Conservation (phyloP, 2,329 filamentous ascomycete species). For the Fulvia fulva region DNA sequence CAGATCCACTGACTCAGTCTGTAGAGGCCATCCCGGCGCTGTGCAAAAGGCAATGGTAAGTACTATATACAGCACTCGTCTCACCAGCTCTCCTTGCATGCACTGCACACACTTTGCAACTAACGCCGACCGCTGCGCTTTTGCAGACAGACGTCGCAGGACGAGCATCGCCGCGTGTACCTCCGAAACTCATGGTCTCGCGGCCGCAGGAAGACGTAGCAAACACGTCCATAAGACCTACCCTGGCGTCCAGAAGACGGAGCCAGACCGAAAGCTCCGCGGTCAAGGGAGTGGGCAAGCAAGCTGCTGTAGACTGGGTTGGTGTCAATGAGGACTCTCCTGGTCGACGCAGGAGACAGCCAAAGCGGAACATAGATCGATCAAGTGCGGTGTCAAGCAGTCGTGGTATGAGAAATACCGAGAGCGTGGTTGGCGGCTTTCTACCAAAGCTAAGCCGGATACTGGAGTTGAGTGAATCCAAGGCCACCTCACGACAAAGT, state of each 20-base stretch:
- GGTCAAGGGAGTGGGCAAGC: slow-evolving; percentile 17
- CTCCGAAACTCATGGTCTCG: slow-evolving; percentile 25
- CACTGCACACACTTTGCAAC: slow-evolving; percentile 12
- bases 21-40: slow-evolving; percentile 14
- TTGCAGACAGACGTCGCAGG: slow-evolving; percentile 18
- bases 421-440: slow-evolving; percentile 29
- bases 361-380: slow-evolving; percentile 11
- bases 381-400: slow-evolving; percentile 13
- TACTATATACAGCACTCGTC: slow-evolving; percentile 8
- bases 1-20: slow-evolving; percentile 20
- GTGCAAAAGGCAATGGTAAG: slow-evolving; percentile 25
- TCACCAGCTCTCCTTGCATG: slow-evolving; percentile 9
- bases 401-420: slow-evolving; percentile 12
- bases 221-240: slow-evolving; percentile 10
- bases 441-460: slow-evolving; percentile 41
- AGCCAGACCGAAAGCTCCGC: slow-evolving; percentile 20
- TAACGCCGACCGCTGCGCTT: slow-evolving; percentile 20
- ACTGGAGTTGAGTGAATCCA: slow-evolving; percentile 35
- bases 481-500: slow-evolving; percentile 12
- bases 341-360: slow-evolving; percentile 11
- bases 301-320: slow-evolving; percentile 25
- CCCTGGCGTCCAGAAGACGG: slow-evolving; percentile 20
- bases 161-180: slow-evolving; percentile 18
- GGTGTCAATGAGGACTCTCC: slow-evolving; percentile 24
- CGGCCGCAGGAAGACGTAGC: slow-evolving; percentile 20